Evolutionary conservation across 345 rosid species (phyloP).

Genomic region (Citrus sp.): DNA sequence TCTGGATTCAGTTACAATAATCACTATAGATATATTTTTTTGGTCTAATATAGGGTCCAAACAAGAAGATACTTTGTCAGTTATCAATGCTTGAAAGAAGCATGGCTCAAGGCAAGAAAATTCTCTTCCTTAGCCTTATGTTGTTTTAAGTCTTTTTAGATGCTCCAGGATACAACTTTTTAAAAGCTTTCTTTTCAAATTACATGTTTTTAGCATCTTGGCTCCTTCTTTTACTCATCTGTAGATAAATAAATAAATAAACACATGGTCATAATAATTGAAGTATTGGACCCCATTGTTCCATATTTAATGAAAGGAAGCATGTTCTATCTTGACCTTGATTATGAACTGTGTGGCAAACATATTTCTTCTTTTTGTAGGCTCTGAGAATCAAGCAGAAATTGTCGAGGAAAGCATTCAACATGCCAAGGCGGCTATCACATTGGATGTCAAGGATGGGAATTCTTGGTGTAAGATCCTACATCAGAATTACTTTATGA

Average conservation of each 20-base stretch:
- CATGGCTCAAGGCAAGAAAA: constrained; percentile 65
- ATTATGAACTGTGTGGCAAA: constrained; percentile 2
- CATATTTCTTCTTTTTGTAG: constrained; percentile 25
- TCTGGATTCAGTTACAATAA: not conserved
- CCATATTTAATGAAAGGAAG: not conserved
- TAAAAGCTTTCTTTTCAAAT: not conserved
- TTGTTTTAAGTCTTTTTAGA: not conserved
- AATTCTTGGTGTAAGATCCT: constrained; percentile 68
- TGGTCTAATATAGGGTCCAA: constrained; percentile 44
- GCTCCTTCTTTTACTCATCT: not conserved
- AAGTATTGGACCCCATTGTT: not conserved
- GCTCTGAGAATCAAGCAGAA: constrained; percentile 50
- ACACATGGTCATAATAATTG: not conserved
- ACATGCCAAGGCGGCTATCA: constrained; percentile 70
- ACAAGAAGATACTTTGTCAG: constrained; percentile 66
- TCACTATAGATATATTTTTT: not conserved
- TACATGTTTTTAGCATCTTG: not conserved
- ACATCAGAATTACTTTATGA: not conserved
- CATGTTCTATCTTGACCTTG: not conserved
- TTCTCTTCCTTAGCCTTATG: not conserved
- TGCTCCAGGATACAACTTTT: not conserved
- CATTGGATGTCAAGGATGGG: constrained; percentile 77
- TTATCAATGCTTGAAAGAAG: constrained; percentile 76
- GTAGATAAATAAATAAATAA: not conserved
- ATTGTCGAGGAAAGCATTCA: constrained; percentile 62